Conservation (phyloP, 1,284 basidiomycete genomes). For the Boletellus dicymbophilus region DNA sequence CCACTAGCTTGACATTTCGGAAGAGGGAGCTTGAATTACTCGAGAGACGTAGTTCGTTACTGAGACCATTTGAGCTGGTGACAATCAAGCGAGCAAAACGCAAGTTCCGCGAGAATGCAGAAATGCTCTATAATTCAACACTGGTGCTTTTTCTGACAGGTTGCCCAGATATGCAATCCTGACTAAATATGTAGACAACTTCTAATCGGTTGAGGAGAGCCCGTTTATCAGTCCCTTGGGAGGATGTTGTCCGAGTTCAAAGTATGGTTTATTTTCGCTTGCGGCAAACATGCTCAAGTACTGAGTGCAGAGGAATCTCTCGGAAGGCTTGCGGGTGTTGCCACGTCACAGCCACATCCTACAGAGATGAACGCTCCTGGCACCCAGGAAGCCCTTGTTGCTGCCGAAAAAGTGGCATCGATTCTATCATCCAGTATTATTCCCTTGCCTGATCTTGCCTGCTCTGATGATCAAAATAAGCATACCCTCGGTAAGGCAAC, state of each 20-base stretch:
- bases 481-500: constrained; percentile 1
- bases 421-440: neutral
- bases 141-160: neutral
- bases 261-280: constrained; percentile 3
- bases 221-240: constrained; percentile 1
- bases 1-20: constrained; percentile 1
- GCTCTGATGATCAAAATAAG: neutral
- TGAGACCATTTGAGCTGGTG: neutral
- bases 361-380: neutral
- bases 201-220: constrained; percentile 11
- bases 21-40: constrained; percentile 5
- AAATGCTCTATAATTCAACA: constrained; percentile 3
- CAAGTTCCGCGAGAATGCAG: neutral
- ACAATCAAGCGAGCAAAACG: neutral
- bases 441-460: neutral
- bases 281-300: neutral
- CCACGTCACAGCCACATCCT: neutral
- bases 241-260: constrained; percentile 1
- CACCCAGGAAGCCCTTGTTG: constrained; percentile 1
- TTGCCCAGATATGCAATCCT: neutral
- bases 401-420: neutral
- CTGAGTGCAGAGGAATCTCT: constrained; percentile 1
- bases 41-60: neutral
- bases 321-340: neutral
- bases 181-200: constrained; percentile 3